phyloP scores from a whole-genome alignment of 345 rosid species.

The Salix caprea region DNA sequence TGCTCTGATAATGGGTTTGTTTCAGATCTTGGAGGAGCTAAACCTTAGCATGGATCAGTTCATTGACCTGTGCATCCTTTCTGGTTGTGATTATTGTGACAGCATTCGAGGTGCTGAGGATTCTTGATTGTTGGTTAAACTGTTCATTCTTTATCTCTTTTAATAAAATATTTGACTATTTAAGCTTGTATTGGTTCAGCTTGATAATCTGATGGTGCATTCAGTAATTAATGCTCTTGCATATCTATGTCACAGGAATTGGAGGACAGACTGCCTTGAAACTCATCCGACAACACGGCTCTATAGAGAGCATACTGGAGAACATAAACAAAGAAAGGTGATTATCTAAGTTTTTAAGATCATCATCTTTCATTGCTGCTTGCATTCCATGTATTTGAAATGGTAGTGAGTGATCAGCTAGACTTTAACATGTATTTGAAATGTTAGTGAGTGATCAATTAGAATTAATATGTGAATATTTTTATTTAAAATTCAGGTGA shows the following conservation, averaged over 20 bases:
- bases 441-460: background rate
- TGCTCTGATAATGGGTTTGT: constrained; percentile 13
- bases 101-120: constrained; percentile 65
- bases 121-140: background rate
- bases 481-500: background rate
- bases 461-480: background rate
- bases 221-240: background rate
- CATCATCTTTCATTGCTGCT: background rate
- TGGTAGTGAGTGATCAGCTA: background rate
- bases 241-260: constrained; percentile 50
- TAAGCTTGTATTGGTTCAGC: constrained; percentile 3
- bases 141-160: background rate
- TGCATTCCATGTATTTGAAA: background rate
- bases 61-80: constrained; percentile 88
- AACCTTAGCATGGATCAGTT: constrained; percentile 92
- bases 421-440: background rate
- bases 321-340: constrained; percentile 87
- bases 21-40: constrained; percentile 80
- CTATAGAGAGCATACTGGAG: constrained; percentile 73
- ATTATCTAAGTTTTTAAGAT: background rate
- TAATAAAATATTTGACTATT: background rate
- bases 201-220: background rate
- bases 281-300: constrained; percentile 90
- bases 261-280: constrained; percentile 89
- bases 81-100: constrained; percentile 97